These are phyloP conservation scores for Parathielavia appendiculata DNA, from an alignment of 495 filamentous ascomycete species.

Conservation along the genomic window DNA sequence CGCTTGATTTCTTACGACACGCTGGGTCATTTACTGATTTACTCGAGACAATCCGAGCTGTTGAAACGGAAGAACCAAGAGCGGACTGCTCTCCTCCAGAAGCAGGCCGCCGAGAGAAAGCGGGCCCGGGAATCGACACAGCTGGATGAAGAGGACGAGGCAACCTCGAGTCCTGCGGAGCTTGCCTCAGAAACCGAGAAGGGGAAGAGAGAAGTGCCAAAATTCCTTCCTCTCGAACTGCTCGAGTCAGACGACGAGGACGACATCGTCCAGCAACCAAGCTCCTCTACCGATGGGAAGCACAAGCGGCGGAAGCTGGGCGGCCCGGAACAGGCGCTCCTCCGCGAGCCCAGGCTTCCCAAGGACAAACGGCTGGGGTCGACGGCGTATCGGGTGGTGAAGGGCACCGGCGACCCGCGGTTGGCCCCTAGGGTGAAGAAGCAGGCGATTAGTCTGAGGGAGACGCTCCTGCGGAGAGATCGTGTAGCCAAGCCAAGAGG, in stretches of 20 bases:
- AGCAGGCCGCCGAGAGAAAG: constrained; percentile 42
- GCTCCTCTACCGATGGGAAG: constrained; percentile 17
- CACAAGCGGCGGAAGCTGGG: constrained; percentile 37
- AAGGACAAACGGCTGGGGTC: constrained; percentile 38
- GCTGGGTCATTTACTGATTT: constrained; percentile 12
- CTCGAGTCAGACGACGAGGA: constrained; percentile 43
- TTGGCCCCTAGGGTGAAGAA: constrained; percentile 40
- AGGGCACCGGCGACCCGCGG: constrained; percentile 25
- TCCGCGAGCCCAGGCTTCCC: constrained; percentile 26
- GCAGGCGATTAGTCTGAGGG: constrained; percentile 29
- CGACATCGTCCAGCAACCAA: constrained; percentile 22
- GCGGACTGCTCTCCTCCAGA: constrained; percentile 42
- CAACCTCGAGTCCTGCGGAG: constrained; percentile 18
- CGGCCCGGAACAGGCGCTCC: constrained; percentile 22
- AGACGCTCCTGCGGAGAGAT: constrained; percentile 35
- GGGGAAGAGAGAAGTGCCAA: constrained; percentile 34
- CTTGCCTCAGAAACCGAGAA: constrained; percentile 17
- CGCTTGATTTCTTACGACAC: not conserved
- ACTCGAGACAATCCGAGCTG: constrained; percentile 35
- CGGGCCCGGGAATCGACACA: constrained; percentile 15
- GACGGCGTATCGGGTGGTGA: constrained; percentile 41
- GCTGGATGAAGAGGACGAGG: constrained; percentile 16
- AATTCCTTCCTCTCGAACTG: constrained; percentile 42
- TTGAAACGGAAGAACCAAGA: constrained; percentile 45
- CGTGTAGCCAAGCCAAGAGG: constrained; percentile 27